Conservation (phyloP, 108 stramenopile species). For the Parietichytrium sp. region DNA sequence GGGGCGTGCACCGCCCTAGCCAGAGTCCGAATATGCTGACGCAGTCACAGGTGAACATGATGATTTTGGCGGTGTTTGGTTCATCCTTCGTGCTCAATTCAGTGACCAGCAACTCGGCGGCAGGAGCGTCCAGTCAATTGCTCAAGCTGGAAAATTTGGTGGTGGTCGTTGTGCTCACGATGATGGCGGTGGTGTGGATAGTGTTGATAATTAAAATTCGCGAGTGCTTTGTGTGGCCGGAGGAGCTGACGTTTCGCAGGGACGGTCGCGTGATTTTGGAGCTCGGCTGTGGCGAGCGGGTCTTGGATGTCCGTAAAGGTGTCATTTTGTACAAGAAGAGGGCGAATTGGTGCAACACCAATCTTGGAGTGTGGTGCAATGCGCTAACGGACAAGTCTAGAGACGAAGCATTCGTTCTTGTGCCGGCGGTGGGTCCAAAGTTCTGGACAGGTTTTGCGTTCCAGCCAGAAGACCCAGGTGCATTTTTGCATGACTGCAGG, state of each 20-base stretch:
- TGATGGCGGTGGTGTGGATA: too few species aligned
- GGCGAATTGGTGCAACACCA: neutral
- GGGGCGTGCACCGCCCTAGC: constrained; percentile 18
- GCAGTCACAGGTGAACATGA: constrained; percentile 11
- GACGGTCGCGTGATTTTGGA: neutral
- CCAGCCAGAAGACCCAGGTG: constrained; percentile 25
- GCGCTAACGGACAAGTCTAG: neutral
- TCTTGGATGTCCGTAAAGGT: neutral
- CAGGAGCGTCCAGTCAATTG: neutral
- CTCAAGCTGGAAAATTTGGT: neutral
- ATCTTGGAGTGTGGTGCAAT: constrained; percentile 13
- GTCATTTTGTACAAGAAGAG: neutral
- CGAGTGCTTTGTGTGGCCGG: constrained; percentile 37
- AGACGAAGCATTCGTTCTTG: constrained; percentile 29
- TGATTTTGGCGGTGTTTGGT: neutral
- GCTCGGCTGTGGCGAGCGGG: neutral
- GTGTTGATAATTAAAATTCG: neutral
- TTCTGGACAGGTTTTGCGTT: constrained; percentile 29
- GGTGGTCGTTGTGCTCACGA: too few species aligned
- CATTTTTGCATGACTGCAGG: constrained; percentile 20
- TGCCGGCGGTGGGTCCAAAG: neutral
- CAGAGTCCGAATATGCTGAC: constrained; percentile 22
- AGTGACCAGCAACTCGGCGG: neutral
- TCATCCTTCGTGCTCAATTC: neutral
- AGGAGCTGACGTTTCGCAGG: neutral